These are phyloP conservation scores for Ophiosphaerella korrae DNA, from an alignment of 2,329 filamentous ascomycete species.

Conservation along the genomic window DNA sequence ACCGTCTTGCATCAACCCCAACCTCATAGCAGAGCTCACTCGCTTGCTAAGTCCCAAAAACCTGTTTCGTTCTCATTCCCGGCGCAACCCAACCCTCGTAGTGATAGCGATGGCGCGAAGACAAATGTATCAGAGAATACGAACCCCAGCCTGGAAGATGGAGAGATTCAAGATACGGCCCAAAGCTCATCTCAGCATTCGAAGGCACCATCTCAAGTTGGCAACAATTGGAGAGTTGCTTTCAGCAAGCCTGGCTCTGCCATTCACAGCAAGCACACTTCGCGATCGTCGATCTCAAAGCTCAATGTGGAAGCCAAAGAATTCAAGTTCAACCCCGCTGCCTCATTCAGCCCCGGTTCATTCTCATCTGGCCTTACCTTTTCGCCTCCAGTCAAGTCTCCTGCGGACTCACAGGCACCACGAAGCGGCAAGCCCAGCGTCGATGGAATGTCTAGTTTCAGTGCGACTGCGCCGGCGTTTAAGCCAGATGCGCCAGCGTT, in stretches of 20 bases:
- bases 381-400: conserved; percentile 46
- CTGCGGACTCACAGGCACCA: conserved; percentile 57
- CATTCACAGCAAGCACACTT: conserved; percentile 62
- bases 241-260: conserved; percentile 40
- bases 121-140: conserved; percentile 48
- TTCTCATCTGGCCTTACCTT: conserved; percentile 50
- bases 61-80: conserved; percentile 38
- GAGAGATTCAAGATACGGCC: conserved; percentile 25
- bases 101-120: conserved; percentile 47
- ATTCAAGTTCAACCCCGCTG: conserved; percentile 73
- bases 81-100: conserved; percentile 38
- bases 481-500: conserved; percentile 79
- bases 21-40: conserved; percentile 75
- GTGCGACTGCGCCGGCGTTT: conserved; percentile 72
- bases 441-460: conserved; percentile 59
- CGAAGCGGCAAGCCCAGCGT: conserved; percentile 47
- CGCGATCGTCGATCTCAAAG: conserved; percentile 73
- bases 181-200: conserved; percentile 40
- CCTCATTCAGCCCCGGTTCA: conserved; percentile 56
- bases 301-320: conserved; percentile 89
- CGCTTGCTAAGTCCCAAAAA: conserved; percentile 67
- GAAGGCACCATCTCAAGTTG: conserved; percentile 43
- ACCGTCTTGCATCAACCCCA: conserved; percentile 70
- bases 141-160: conserved; percentile 46
- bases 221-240: conserved; percentile 44